Percentiles rank a stretch among this genome's conserved stretches.
These are phyloP conservation scores for Cryphonectria parasitica DNA, from an alignment of 2,329 filamentous ascomycete species.

Conservation along the genomic window DNA sequence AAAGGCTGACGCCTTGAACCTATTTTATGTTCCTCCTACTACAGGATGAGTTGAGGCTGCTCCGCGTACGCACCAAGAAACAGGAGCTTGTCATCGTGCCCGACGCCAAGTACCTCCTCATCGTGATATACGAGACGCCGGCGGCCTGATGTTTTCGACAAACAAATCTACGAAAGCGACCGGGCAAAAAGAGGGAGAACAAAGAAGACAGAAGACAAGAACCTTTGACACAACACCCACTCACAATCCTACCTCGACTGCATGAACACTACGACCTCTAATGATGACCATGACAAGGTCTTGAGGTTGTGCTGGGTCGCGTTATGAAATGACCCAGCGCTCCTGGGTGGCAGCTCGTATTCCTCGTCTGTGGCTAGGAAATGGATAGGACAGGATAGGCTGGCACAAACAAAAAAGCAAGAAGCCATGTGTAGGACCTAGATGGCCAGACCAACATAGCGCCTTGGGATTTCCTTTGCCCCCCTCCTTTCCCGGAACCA, in stretches of 20 bases:
- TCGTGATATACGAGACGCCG: constrained; percentile 82
- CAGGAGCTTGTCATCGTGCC: constrained; percentile 84
- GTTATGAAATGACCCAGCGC: not conserved
- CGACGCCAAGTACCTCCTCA: constrained; percentile 76
- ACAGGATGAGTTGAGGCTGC: constrained; percentile 75
- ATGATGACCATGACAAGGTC: not conserved
- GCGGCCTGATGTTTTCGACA: constrained; percentile 53
- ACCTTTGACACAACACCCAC: not conserved
- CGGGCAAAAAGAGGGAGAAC: not conserved
- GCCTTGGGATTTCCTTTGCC: not conserved
- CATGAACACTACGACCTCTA: not conserved
- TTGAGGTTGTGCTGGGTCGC: not conserved
- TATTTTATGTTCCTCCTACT: not conserved
- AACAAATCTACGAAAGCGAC: not conserved
- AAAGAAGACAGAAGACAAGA: no score
- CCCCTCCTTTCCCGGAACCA: no score
- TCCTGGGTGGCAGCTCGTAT: not conserved
- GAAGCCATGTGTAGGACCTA: not conserved
- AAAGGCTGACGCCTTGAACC: constrained; percentile 9
- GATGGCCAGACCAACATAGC: not conserved
- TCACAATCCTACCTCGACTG: not conserved
- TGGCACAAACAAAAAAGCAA: not conserved
- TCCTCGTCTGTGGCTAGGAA: not conserved
- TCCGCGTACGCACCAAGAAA: constrained; percentile 80
- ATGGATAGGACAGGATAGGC: not conserved